These are phyloP conservation scores for Cupressus sempervirens DNA, from an alignment of 75 land plant species.

Conservation along the genomic window DNA sequence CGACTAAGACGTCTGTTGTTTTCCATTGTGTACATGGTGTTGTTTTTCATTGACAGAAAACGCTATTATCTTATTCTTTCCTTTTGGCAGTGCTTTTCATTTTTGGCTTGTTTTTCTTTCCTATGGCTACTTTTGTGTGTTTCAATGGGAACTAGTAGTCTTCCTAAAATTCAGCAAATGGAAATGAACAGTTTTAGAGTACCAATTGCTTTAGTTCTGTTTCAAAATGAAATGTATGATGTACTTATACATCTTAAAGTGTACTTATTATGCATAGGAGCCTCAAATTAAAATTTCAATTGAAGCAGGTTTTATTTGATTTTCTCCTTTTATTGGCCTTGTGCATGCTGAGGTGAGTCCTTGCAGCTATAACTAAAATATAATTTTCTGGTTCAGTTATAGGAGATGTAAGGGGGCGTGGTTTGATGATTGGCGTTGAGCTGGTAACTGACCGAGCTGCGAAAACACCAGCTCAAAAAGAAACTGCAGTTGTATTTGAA, in stretches of 20 bases:
- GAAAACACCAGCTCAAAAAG: conserved; percentile 86
- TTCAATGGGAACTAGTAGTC: background rate
- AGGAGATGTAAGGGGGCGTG: conserved; percentile 96
- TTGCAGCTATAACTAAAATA: conserved; percentile 6
- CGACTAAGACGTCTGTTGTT: background rate
- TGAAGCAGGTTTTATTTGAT: background rate
- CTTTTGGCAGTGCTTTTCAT: background rate
- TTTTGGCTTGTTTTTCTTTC: background rate
- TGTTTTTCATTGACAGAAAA: background rate
- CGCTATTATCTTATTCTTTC: background rate
- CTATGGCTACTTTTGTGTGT: background rate
- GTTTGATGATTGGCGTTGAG: conserved; percentile 94
- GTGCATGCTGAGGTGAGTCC: background rate
- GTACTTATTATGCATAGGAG: background rate
- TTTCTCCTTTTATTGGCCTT: background rate
- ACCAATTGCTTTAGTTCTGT: background rate
- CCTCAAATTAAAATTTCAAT: background rate
- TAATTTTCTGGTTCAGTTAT: conserved; percentile 49
- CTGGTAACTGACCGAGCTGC: conserved; percentile 77
- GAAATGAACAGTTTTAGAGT: background rate
- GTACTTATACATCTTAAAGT: background rate
- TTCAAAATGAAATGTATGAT: background rate
- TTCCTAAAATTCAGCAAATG: background rate
- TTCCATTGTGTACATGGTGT: background rate
- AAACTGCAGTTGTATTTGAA: conserved; percentile 62